Conservation (phyloP, 2,329 filamentous ascomycete genomes). For the Juglanconis oblonga region DNA sequence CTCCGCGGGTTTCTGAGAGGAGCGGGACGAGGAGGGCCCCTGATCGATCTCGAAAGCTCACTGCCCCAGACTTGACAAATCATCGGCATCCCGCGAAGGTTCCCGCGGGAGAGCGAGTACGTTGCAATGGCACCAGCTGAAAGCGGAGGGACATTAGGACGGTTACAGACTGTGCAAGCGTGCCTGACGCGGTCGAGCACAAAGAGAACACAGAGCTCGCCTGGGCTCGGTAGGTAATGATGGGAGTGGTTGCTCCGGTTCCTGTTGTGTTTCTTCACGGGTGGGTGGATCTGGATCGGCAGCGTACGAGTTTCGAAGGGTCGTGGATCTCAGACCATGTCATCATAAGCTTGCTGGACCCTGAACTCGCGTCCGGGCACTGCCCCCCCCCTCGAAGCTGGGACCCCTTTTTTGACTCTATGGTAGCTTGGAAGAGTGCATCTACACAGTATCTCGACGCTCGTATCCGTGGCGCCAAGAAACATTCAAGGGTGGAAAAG, state of each 20-base stretch:
- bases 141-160: constrained; percentile 1
- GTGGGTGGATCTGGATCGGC: neutral
- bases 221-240: constrained; percentile 2
- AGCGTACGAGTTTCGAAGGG: constrained; percentile 14
- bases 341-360: constrained; percentile 5
- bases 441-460: neutral
- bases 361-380: neutral
- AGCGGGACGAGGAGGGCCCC: constrained; percentile 4
- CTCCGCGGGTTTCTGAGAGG: neutral
- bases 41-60: constrained; percentile 1
- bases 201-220: constrained; percentile 8
- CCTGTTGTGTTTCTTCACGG: constrained; percentile 8
- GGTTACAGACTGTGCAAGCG: constrained; percentile 15
- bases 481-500: neutral
- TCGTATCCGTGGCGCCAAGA: neutral
- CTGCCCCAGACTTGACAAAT: constrained; percentile 5
- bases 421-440: no score
- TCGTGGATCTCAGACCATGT: constrained; percentile 6
- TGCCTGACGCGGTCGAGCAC: constrained; percentile 16
- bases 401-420: neutral
- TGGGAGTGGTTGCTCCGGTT: constrained; percentile 5
- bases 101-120: neutral
- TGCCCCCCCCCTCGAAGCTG: neutral
- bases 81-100: neutral
- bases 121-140: constrained; percentile 2